Evolutionary conservation across 495 filamentous ascomycete species (phyloP), one percentile per base, ranked within the genome.

Genomic region (Acidiella bohemica): DNA sequence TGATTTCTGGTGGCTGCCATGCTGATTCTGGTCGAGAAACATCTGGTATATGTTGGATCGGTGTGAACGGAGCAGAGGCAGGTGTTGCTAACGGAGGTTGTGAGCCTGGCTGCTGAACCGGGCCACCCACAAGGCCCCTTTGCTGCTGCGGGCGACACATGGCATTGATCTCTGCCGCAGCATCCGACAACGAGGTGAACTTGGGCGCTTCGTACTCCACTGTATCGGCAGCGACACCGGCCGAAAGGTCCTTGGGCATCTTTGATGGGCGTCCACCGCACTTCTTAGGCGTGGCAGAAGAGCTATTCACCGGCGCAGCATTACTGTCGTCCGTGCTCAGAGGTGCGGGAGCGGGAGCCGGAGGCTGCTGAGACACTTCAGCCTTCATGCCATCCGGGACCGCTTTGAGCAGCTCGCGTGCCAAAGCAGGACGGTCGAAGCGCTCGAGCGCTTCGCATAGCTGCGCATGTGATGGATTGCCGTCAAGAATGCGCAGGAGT

Each of bases 371-470:
- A n/a, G n/a, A n/a, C n/a, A 18, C 19, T 13, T 27, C 17, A 7
- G 29, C 25, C 22, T 41, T 50, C 31, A 40, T 19, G 3, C 30
- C 45, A 32, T 68, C 60, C 6, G 68, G 65, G 0, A 65, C 59
- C 24, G 65, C 63, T 23, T 54, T 48, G 11, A 71, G 52, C 7
- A 73, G 46, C 29, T 48, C 51, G 40, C 61, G 55, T 22, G 70
- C 70, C 41, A 73, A 65, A 1, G 48, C 45, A 9, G 59, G 54
- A 32, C 66, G 54, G 39, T 71, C 60, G 28, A 73, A 46, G 12
- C 46, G 44, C 38, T 73, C 70, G n/a, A 73, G 50, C 22, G 52
- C 46, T 41, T 67, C 60, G 49, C 70, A 73, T 4, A 73, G 52
- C 34, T 65, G 59, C 36, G 55, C 56, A 49, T 73, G 73, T 13